phyloP scores from a whole-genome alignment of 2,329 filamentous ascomycete species.

The Mariannaea sp. region DNA sequence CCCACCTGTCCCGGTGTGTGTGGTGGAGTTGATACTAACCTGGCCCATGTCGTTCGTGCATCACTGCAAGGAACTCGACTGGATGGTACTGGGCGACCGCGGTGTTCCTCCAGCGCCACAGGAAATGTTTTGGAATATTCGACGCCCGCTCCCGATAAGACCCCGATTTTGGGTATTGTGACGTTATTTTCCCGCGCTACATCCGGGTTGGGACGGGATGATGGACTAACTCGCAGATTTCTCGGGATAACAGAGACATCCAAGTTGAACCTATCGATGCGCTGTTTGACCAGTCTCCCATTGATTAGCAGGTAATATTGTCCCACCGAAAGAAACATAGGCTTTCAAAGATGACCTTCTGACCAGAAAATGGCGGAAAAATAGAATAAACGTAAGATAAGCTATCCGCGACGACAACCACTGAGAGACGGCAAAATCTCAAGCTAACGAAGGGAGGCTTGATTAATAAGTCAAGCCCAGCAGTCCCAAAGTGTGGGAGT shows the following conservation, averaged over 20 bases:
- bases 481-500: conserved; percentile 11
- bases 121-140: conserved; percentile 12
- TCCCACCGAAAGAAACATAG: no score
- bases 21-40: conserved; percentile 18
- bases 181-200: background rate
- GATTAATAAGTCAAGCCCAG: conserved; percentile 4
- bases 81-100: conserved; percentile 25
- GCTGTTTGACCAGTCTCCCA: background rate
- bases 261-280: background rate
- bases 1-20: conserved; percentile 18
- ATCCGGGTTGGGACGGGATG: background rate
- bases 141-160: conserved; percentile 27
- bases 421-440: background rate
- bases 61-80: conserved; percentile 12
- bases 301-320: no score
- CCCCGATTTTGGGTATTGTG: conserved; percentile 17
- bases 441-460: background rate
- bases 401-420: background rate
- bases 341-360: no score
- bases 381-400: background rate
- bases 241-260: conserved; percentile 8
- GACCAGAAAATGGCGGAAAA: background rate
- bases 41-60: conserved; percentile 11
- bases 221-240: conserved; percentile 17
- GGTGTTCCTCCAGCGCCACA: conserved; percentile 17